A percentile compares a stretch with the other conserved stretches of the same genome.
Conservation (phyloP, 1,139 yeast genomes). For the Blastobotrys proliferans region DNA sequence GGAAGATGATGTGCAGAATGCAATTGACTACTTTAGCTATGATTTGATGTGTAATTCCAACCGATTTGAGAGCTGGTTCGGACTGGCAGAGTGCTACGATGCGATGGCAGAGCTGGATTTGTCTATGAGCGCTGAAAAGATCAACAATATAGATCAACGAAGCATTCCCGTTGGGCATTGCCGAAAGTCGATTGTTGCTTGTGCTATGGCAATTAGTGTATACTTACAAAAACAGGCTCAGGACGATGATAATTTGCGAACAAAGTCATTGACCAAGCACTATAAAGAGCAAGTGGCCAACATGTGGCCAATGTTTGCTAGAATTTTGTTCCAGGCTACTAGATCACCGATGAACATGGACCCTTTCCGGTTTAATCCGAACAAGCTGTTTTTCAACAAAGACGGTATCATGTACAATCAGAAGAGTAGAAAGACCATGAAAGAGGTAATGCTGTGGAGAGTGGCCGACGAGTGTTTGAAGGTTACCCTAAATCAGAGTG, state of each 20-base stretch:
- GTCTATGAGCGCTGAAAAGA: constrained; percentile 84
- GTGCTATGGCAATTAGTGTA: constrained; percentile 67
- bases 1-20: constrained; percentile 73
- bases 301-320: constrained; percentile 56
- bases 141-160: constrained; percentile 62
- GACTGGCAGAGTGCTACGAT: constrained; percentile 78
- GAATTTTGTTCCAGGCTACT: constrained; percentile 56
- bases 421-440: constrained; percentile 11
- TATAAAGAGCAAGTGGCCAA: constrained; percentile 41
- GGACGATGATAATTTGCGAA: not conserved
- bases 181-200: constrained; percentile 66
- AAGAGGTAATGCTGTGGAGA: constrained; percentile 15
- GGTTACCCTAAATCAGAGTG: constrained; percentile 32
- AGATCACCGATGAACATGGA: constrained; percentile 57
- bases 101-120: constrained; percentile 81
- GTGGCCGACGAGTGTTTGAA: constrained; percentile 21
- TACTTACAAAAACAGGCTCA: constrained; percentile 31
- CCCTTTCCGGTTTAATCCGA: constrained; percentile 28
- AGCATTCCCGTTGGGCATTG: constrained; percentile 60
- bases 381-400: constrained; percentile 27
- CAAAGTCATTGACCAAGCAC: constrained; percentile 17
- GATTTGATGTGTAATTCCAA: constrained; percentile 66
- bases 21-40: constrained; percentile 57
- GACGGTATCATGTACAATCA: constrained; percentile 20
- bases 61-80: constrained; percentile 81